These are phyloP conservation scores for Claviceps fusiformis DNA, from an alignment of 2,329 filamentous ascomycete species.

Conservation along the genomic window DNA sequence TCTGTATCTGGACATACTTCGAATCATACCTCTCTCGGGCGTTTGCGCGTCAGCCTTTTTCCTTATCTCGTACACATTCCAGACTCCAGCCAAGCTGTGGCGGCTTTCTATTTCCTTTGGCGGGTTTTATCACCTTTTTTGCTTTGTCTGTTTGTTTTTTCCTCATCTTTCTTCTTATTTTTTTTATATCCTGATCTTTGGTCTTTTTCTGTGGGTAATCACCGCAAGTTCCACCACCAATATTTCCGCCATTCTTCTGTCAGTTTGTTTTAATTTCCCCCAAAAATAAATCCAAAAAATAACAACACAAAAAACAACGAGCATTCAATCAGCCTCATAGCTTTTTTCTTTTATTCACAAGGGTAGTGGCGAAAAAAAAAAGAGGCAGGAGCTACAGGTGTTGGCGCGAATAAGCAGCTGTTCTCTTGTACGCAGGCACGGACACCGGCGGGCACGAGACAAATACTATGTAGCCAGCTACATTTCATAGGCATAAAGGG, in stretches of 20 bases:
- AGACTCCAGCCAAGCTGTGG: conserved; percentile 19
- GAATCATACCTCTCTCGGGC: conserved; percentile 15
- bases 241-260: neutral
- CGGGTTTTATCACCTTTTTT: conserved; percentile 3
- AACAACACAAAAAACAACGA: neutral
- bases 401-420: neutral
- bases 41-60: conserved; percentile 9
- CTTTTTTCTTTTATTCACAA: neutral
- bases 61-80: conserved; percentile 20
- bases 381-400: neutral
- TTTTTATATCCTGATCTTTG: neutral
- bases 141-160: conserved; percentile 13
- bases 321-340: neutral
- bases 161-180: conserved; percentile 6
- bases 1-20: conserved; percentile 19
- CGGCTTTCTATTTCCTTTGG: conserved; percentile 11
- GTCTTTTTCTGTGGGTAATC: conserved; percentile 10
- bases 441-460: neutral
- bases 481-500: neutral
- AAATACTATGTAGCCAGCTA: conserved; percentile 7
- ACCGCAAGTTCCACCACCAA: conserved; percentile 14
- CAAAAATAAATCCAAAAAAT: neutral
- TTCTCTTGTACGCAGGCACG: neutral
- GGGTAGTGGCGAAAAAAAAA: neutral
- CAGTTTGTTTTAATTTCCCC: neutral